These are phyloP conservation scores for Fragilaria crotonensis DNA, from an alignment of 108 stramenopile species.

Conservation along the genomic window DNA sequence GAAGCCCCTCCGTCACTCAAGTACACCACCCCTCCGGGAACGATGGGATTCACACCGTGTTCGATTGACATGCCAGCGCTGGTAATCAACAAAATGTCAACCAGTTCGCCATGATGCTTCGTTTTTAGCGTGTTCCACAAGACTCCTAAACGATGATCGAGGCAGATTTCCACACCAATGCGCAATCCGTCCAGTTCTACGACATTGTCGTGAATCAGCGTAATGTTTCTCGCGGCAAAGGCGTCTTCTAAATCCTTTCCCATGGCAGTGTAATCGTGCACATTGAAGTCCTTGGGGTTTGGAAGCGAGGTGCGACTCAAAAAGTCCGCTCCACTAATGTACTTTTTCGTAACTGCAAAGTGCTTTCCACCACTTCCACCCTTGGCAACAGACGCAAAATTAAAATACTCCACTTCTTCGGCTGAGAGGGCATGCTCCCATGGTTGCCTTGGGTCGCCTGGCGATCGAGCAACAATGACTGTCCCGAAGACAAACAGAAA, in stretches of 20 bases:
- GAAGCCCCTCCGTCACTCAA: constrained; percentile 31
- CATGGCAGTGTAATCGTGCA: constrained; percentile 7
- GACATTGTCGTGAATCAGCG: constrained; percentile 20
- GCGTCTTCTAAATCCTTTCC: constrained; percentile 9
- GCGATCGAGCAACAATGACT: constrained; percentile 17
- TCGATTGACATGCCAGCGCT: constrained; percentile 34
- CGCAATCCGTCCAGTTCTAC: constrained; percentile 22
- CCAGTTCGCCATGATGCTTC: constrained; percentile 16
- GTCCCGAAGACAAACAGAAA: constrained; percentile 38
- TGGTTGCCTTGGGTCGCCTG: constrained; percentile 4
- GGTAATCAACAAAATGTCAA: constrained; percentile 29
- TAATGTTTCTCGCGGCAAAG: constrained; percentile 11
- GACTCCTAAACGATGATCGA: constrained; percentile 32
- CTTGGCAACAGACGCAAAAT: constrained; percentile 23
- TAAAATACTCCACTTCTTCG: constrained; percentile 20
- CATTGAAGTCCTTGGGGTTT: constrained; percentile 18
- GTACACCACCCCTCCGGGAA: constrained; percentile 36
- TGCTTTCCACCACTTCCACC: constrained; percentile 20
- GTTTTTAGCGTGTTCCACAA: constrained; percentile 13
- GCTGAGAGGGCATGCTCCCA: constrained; percentile 6
- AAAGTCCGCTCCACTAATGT: constrained; percentile 31
- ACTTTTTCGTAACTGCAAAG: constrained; percentile 18
- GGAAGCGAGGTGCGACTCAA: constrained; percentile 20
- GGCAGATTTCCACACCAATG: constrained; percentile 31
- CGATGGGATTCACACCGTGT: constrained; percentile 28